These are phyloP conservation scores for Colletotrichum sp. DNA, from an alignment of 2,329 filamentous ascomycete genomes.

Conservation along the genomic window DNA sequence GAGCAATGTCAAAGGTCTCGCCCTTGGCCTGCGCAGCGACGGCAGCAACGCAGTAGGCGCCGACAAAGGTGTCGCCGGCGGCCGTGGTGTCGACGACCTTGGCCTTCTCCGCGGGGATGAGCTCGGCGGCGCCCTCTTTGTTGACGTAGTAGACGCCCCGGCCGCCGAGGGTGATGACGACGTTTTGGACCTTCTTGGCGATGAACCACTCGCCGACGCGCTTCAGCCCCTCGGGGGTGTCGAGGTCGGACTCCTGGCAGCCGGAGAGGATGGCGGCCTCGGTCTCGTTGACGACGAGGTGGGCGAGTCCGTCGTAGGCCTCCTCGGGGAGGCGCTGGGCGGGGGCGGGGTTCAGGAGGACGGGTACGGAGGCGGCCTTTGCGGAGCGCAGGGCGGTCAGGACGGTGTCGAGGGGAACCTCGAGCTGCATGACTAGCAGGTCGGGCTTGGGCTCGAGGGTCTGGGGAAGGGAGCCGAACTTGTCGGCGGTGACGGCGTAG, in stretches of 20 bases:
- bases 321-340: slow-evolving; percentile 71
- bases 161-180: slow-evolving; percentile 84
- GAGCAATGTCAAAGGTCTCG: slow-evolving; percentile 56
- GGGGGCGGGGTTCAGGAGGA: slow-evolving; percentile 87
- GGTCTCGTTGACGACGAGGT: slow-evolving; percentile 89
- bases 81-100: slow-evolving; percentile 90
- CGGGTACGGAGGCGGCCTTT: slow-evolving; percentile 54
- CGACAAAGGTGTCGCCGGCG: slow-evolving; percentile 93
- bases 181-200: slow-evolving; percentile 71
- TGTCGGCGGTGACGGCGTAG: slow-evolving; percentile 45
- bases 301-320: slow-evolving; percentile 71
- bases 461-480: slow-evolving; percentile 37
- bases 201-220: slow-evolving; percentile 67
- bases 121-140: slow-evolving; percentile 41
- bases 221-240: slow-evolving; percentile 47
- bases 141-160: slow-evolving; percentile 76
- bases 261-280: slow-evolving; percentile 79
- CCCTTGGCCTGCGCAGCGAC: slow-evolving; percentile 49
- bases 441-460: slow-evolving; percentile 49
- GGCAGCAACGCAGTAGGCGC: slow-evolving; percentile 79
- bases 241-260: slow-evolving; percentile 53
- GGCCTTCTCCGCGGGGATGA: slow-evolving; percentile 71
- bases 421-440: slow-evolving; percentile 78
- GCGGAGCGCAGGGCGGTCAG: slow-evolving; percentile 63
- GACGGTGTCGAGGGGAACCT: slow-evolving; percentile 72